Percentiles rank a stretch among this genome's conserved stretches.
Evolutionary conservation across 2,329 filamentous ascomycete species (phyloP).

Genomic region (Oidium heveae): DNA sequence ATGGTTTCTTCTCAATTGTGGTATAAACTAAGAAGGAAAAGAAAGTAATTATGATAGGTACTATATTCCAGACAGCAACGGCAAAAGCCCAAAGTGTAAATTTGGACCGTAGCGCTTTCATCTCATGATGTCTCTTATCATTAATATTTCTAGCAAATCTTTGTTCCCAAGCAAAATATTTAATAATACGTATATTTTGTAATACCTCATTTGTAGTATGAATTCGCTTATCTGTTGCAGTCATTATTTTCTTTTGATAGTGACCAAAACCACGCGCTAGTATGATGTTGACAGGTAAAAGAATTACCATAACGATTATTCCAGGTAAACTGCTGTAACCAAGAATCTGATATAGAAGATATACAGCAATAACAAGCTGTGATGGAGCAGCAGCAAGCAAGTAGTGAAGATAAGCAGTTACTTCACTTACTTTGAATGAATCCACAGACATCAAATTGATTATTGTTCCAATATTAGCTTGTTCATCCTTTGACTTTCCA

Average conservation of each 20-base stretch:
- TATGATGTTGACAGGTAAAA: constrained; percentile 73
- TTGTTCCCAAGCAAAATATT: constrained; percentile 96
- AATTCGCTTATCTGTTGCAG: constrained; percentile 84
- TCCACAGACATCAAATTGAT: constrained; percentile 99
- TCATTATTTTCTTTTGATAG: constrained; percentile 76
- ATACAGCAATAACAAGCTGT: constrained; percentile 58
- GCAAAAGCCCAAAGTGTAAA: constrained; percentile 84
- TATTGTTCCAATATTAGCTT: constrained; percentile 89
- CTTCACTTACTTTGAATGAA: constrained; percentile 93
- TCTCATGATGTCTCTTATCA: constrained; percentile 60
- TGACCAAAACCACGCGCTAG: constrained; percentile 67
- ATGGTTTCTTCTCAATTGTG: constrained; percentile 60
- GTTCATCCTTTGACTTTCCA: constrained; percentile 27
- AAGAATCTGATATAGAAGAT: constrained; percentile 69
- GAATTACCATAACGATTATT: constrained; percentile 66
- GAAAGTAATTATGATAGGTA: constrained; percentile 86
- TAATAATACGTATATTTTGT: constrained; percentile 96
- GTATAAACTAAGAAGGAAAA: constrained; percentile 91
- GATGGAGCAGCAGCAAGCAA: constrained; percentile 80
- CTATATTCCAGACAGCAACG: constrained; percentile 88
- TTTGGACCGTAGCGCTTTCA: constrained; percentile 51
- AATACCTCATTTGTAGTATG: constrained; percentile 91
- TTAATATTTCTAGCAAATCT: constrained; percentile 70
- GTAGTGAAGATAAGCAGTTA: constrained; percentile 87
- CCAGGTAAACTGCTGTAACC: constrained; percentile 85